phyloP scores from a whole-genome alignment of 2,329 filamentous ascomycete species.

The Pestalotiopsis sp. region DNA sequence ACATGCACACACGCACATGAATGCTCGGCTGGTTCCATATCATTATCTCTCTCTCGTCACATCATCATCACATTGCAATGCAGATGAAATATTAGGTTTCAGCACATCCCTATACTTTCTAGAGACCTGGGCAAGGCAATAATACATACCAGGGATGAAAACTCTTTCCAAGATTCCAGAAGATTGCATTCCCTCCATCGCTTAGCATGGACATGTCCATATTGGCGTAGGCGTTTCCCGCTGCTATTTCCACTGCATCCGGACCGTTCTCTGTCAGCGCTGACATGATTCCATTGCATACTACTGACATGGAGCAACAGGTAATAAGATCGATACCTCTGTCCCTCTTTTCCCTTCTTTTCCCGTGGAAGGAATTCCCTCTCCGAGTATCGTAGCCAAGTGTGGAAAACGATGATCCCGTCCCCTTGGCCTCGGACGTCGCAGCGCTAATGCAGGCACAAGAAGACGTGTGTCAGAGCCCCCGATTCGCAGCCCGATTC shows the following conservation, averaged over 20 bases:
- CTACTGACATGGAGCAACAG: background rate
- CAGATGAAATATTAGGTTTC: background rate
- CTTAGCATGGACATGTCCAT: background rate
- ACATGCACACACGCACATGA: background rate
- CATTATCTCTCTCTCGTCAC: background rate
- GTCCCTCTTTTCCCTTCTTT: background rate
- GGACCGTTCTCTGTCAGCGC: background rate
- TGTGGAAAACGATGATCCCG: background rate
- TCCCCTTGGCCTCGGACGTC: background rate
- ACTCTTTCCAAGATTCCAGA: background rate
- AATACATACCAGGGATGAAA: background rate
- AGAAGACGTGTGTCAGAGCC: slow-evolving; percentile 7
- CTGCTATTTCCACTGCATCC: background rate
- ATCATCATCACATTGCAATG: background rate
- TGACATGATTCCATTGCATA: background rate
- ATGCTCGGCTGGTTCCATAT: background rate
- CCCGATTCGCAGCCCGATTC: slow-evolving; percentile 1
- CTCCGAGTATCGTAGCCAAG: background rate
- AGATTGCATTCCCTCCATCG: slow-evolving; percentile 1
- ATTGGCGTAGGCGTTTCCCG: background rate
- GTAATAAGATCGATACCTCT: too few species aligned
- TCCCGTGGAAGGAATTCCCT: too few species aligned
- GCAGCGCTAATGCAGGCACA: slow-evolving; percentile 8
- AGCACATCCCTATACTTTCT: too few species aligned
- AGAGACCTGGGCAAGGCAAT: background rate